These are phyloP conservation scores for Rhodotorula sp. DNA, from an alignment of 1,284 basidiomycete genomes.

Conservation along the genomic window DNA sequence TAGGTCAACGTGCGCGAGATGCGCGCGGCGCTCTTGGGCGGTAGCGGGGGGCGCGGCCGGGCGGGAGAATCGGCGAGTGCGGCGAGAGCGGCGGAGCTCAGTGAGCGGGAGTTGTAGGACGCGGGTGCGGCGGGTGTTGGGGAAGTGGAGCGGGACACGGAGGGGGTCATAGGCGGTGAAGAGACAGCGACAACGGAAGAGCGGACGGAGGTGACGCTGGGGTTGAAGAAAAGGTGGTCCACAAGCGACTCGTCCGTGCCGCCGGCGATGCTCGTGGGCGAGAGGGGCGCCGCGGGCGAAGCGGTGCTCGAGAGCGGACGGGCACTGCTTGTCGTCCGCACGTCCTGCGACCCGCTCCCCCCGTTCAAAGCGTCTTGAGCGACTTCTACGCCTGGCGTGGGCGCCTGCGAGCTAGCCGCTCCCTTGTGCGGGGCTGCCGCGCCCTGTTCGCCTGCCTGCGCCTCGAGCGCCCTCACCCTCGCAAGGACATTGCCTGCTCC, in stretches of 20 bases:
- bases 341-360: not conserved
- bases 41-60: not conserved
- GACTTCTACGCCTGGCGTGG: too few species aligned
- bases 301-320: not conserved
- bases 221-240: not conserved
- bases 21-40: slow-evolving; percentile 5
- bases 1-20: not conserved
- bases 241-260: not conserved
- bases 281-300: not conserved
- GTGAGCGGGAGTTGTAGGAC: not conserved
- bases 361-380: too few species aligned
- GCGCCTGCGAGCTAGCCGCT: too few species aligned
- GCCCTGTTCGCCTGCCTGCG: not conserved
- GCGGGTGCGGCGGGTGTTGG: not conserved
- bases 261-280: too few species aligned
- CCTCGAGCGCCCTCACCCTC: not conserved
- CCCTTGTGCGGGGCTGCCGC: too few species aligned
- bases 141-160: not conserved
- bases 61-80: slow-evolving; percentile 4
- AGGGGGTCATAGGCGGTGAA: not conserved
- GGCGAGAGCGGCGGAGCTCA: slow-evolving; percentile 2
- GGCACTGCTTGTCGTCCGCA: too few species aligned
- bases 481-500: not conserved
- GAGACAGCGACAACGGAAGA: not conserved
- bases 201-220: not conserved